phyloP scores from a whole-genome alignment of 108 stramenopile genomes.

The Asterionellopsis glacialis region DNA sequence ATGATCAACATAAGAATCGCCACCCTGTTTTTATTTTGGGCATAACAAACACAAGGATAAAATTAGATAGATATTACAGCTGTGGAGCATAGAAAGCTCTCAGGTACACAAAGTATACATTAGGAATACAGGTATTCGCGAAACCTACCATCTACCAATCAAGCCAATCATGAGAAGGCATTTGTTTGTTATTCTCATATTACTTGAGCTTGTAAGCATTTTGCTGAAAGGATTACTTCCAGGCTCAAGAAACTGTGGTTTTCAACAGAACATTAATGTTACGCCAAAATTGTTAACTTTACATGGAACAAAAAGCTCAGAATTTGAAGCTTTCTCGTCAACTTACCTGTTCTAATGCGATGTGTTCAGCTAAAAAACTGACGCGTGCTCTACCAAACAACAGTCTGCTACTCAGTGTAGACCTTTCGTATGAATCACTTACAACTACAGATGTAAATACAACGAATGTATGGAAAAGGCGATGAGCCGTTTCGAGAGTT shows the following conservation, averaged over 20 bases:
- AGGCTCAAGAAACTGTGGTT: neutral
- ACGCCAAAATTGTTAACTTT: too few species aligned
- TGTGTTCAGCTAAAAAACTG: constrained; percentile 14
- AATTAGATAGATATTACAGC: too few species aligned
- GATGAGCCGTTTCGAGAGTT: too few species aligned
- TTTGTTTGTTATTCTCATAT: neutral
- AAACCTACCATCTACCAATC: neutral
- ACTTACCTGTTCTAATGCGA: constrained; percentile 12
- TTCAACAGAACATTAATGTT: too few species aligned
- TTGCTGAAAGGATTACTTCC: neutral
- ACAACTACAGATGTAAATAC: neutral
- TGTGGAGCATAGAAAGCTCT: too few species aligned
- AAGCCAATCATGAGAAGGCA: neutral
- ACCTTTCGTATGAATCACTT: constrained; percentile 23
- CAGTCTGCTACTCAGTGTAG: constrained; percentile 1
- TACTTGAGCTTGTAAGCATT: neutral
- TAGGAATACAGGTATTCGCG: too few species aligned
- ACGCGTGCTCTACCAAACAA: constrained; percentile 23
- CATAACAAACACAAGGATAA: too few species aligned
- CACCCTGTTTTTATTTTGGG: neutral
- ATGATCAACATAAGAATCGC: neutral
- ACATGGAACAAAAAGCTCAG: too few species aligned
- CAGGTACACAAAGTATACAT: too few species aligned
- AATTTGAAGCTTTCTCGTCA: too few species aligned
- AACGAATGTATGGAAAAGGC: too few species aligned